These are phyloP conservation scores for Pestalotiopsis sp. DNA, from an alignment of 2,329 filamentous ascomycete species.

Conservation along the genomic window DNA sequence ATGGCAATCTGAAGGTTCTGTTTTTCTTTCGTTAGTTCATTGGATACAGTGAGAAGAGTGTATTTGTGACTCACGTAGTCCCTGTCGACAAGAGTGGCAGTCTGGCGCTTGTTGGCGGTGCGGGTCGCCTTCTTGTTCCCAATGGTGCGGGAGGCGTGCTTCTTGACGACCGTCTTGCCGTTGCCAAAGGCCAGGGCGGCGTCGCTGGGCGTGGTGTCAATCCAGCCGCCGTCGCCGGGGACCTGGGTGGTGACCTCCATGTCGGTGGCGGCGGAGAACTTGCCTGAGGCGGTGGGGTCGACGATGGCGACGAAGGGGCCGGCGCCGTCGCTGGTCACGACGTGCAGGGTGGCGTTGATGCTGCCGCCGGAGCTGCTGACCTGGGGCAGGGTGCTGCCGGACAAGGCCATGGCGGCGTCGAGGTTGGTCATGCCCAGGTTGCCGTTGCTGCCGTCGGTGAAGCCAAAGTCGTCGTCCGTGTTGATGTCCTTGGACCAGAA, in stretches of 20 bases:
- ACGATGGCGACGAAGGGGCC: conserved; percentile 41
- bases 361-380: conserved; percentile 35
- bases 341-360: conserved; percentile 39
- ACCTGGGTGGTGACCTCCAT: conserved; percentile 37
- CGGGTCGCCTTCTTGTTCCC: not conserved
- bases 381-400: conserved; percentile 42
- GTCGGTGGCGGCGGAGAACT: conserved; percentile 32
- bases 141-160: not conserved
- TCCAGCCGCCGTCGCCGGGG: conserved; percentile 38
- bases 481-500: conserved; percentile 32
- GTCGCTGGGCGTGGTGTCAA: conserved; percentile 26
- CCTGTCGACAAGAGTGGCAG: conserved; percentile 32
- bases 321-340: conserved; percentile 45
- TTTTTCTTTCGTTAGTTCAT: no score
- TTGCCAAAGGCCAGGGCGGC: conserved; percentile 20
- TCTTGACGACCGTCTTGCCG: conserved; percentile 1
- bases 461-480: conserved; percentile 29
- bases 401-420: conserved; percentile 35
- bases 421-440: conserved; percentile 40
- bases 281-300: conserved; percentile 39
- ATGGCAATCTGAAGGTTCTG: conserved; percentile 37
- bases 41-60: no score
- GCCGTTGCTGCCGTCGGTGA: conserved; percentile 35
- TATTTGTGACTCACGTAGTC: conserved; percentile 25
- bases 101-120: conserved; percentile 25